Base-by-base conservation (phyloP, 352 stramenopile species). In the Phytophthora fragariaefolia region DNA sequence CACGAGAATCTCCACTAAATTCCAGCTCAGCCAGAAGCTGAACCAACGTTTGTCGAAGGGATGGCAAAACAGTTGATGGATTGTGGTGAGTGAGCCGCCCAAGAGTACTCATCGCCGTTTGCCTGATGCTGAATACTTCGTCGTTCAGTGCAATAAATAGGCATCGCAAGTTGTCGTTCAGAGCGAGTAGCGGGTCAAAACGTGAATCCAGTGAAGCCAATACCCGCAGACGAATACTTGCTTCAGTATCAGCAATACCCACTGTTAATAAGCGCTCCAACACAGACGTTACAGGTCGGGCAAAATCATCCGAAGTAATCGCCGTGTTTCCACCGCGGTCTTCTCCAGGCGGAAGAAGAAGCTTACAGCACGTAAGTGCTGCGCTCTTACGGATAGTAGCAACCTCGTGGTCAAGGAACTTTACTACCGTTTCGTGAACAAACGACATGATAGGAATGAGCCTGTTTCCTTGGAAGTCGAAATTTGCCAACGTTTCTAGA, bases 101-200 rank as follows among this genome's bases (percentile, higher is more conserved):
- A 17, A 96, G 75, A 48, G 85, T 96, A 66, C 85, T 95, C 89
- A 96, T 96, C 9, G 89, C 89, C 1, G 85, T 93, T 70, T 94
- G 80, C n/a, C 89, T 85, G 49, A 96, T 96, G 28, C 92, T 89
- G 55, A 96, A 93, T 8, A 92, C 71, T 48, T 96, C 89, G 57
- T 96, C 89, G 54, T 96, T 95, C 4, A 96, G 52, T 7, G 89
- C 87, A 65, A 96, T 96, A 65, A 96, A 96, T 28, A 96, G 51
- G 27, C 89, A 94, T 0, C 89, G 79, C 45, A 96, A 65, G 54
- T 95, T 96, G 49, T 95, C 89, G 47, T 92, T 91, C 55, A 93
- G 75, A 0, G 83, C 89, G 2, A 96, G 71, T 3, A 96, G 53
- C 1, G 87, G 83, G 38, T 96, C 89, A 32, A 96, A 96, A 6